phyloP scores from a whole-genome alignment of 1,284 basidiomycete species.

The Fomitiporia mediterranea region DNA sequence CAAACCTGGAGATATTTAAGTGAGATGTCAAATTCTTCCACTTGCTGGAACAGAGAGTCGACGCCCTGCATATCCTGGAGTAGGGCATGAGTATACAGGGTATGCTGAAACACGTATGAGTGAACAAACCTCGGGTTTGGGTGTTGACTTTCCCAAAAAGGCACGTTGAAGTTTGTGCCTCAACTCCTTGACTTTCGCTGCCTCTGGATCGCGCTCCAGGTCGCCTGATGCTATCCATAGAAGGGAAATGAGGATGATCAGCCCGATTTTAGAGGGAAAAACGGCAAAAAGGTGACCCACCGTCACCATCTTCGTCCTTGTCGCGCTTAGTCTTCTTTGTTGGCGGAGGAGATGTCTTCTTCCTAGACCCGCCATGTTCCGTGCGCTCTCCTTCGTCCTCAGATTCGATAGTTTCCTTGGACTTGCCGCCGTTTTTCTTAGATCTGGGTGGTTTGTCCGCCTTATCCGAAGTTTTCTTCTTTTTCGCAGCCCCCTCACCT shows the following conservation, averaged over 20 bases:
- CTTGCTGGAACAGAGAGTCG: conserved; percentile 74
- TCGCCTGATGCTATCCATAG: conserved; percentile 32
- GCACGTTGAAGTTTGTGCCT: conserved; percentile 87
- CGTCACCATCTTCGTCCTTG: conserved; percentile 51
- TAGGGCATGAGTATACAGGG: conserved; percentile 16
- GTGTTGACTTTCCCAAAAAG: conserved; percentile 62
- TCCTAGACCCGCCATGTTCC: conserved; percentile 48
- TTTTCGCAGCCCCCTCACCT: conserved; percentile 38
- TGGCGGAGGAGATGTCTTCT: conserved; percentile 54
- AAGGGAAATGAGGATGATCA: conserved; percentile 3
- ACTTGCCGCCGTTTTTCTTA: conserved; percentile 59
- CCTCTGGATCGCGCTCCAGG: conserved; percentile 62
- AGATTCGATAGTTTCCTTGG: conserved; percentile 64
- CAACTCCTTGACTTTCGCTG: conserved; percentile 78
- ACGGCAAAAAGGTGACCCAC: conserved; percentile 28
- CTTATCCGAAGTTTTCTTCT: conserved; percentile 34
- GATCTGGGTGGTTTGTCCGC: conserved; percentile 39
- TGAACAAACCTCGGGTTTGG: conserved; percentile 45
- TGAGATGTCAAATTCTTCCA: conserved; percentile 85
- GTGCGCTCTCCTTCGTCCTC: conserved; percentile 58
- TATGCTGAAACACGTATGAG: conserved; percentile 8
- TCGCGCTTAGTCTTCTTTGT: conserved; percentile 65
- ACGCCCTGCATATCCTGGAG: conserved; percentile 72
- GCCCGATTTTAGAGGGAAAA: conserved; percentile 15
- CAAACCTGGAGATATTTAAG: conserved; percentile 77